phyloP scores from a whole-genome alignment of 2,329 filamentous ascomycete genomes.

The Colletotrichum sp. region DNA sequence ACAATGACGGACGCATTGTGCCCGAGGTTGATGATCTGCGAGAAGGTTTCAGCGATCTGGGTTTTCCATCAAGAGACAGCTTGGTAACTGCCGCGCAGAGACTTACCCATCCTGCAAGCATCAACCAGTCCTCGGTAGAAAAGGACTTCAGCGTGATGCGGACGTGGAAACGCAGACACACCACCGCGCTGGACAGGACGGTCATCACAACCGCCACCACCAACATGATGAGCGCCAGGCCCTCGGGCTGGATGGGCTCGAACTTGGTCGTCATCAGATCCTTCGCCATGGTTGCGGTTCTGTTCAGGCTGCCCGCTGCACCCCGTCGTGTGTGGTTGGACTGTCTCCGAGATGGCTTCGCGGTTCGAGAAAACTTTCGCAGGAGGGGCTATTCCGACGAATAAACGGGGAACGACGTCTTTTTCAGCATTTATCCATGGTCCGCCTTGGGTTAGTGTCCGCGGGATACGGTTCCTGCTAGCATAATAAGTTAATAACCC shows the following conservation, averaged over 20 bases:
- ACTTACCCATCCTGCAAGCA: neutral
- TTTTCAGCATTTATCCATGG: neutral
- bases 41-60: neutral
- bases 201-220: neutral
- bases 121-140: neutral
- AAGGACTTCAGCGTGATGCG: neutral
- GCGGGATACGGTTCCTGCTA: neutral
- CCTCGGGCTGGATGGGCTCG: neutral
- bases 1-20: neutral
- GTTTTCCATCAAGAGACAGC: too few relatives aligned
- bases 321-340: neutral
- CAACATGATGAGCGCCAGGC: neutral
- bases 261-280: neutral
- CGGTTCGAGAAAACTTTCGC: neutral
- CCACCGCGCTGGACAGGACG: neutral
- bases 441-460: neutral
- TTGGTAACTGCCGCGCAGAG: neutral
- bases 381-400: neutral
- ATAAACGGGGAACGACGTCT: neutral
- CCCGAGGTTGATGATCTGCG: neutral
- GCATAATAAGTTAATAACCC: neutral
- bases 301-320: neutral
- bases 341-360: neutral
- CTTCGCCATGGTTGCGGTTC: neutral
- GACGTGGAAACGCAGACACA: neutral